phyloP scores from a whole-genome alignment of 805 yeast genomes.

The Metschnikowia cerradonensis region DNA sequence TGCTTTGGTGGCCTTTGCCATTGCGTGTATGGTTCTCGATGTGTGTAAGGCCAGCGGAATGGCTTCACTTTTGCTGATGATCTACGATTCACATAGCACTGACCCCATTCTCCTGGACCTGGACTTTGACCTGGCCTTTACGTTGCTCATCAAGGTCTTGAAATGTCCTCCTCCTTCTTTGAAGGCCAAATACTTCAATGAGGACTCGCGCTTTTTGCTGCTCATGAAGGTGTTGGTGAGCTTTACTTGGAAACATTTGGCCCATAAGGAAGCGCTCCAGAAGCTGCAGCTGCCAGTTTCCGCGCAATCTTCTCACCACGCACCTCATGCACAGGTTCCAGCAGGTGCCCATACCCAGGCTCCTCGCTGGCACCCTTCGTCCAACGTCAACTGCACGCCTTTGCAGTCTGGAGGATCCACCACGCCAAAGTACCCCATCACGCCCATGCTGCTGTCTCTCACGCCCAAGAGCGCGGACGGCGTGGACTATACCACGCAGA shows the following conservation, averaged over 20 bases:
- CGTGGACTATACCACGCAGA: slow-evolving; percentile 3
- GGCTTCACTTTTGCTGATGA: slow-evolving; percentile 15
- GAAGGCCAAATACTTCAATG: slow-evolving; percentile 42
- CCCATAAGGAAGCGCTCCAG: slow-evolving; percentile 8
- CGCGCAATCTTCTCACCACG: background rate
- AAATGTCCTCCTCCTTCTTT: slow-evolving; percentile 46
- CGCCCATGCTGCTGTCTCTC: slow-evolving; percentile 19
- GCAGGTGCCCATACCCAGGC: background rate
- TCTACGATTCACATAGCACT: slow-evolving; percentile 10
- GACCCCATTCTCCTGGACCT: slow-evolving; percentile 7
- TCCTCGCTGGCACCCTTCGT: background rate
- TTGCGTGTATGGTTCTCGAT: slow-evolving; percentile 35
- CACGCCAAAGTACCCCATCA: slow-evolving; percentile 30
- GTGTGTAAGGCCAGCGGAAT: slow-evolving; percentile 21
- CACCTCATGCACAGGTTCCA: too few relatives aligned
- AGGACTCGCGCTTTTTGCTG: slow-evolving; percentile 30
- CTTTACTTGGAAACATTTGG: slow-evolving; percentile 28
- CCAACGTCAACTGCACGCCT: slow-evolving; percentile 8
- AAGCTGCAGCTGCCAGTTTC: slow-evolving; percentile 4
- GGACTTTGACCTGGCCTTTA: slow-evolving; percentile 15
- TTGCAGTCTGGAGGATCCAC: slow-evolving; percentile 18
- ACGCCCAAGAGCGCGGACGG: slow-evolving; percentile 15
- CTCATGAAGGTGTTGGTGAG: slow-evolving; percentile 35
- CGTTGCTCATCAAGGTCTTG: slow-evolving; percentile 32
- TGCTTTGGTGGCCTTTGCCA: slow-evolving; percentile 42